Conservation (phyloP, 169 alveolate genomes). For the Plasmodium vinckei region DNA sequence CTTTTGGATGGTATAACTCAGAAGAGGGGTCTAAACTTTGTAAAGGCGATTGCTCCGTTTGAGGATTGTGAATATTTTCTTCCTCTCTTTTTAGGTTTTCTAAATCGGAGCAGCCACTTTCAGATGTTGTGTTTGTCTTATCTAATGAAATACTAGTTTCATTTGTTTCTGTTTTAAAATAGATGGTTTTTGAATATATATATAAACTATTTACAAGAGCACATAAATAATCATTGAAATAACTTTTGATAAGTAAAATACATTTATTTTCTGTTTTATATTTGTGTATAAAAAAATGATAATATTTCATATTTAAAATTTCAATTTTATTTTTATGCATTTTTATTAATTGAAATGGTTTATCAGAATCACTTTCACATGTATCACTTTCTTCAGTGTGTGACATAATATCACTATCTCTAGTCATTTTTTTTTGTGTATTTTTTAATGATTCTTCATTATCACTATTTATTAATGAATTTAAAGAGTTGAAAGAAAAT, state of each 20-base stretch:
- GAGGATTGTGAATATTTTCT: too few species aligned
- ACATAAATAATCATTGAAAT: conserved; percentile 70
- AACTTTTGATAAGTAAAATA: conserved; percentile 65
- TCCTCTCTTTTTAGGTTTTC: too few species aligned
- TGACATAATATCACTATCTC: not conserved
- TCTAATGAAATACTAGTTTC: too few species aligned
- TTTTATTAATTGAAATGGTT: conserved; percentile 52
- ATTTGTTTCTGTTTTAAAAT: not conserved
- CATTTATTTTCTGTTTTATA: conserved; percentile 57
- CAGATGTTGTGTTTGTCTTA: too few species aligned
- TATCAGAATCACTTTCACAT: not conserved
- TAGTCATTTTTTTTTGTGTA: not conserved
- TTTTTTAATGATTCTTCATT: not conserved
- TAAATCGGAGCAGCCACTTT: too few species aligned
- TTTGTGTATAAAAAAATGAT: conserved; percentile 64
- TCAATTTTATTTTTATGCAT: conserved; percentile 65
- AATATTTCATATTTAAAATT: conserved; percentile 61
- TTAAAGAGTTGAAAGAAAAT: conserved; percentile 43
- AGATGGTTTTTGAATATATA: conserved; percentile 55
- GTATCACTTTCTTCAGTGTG: not conserved
- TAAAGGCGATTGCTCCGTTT: too few species aligned
- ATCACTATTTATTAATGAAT: conserved; percentile 9
- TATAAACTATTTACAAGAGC: conserved; percentile 71
- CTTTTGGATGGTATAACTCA: too few species aligned
- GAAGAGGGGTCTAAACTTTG: too few species aligned